Base-by-base conservation (phyloP, 1,139 yeast genomes). In the Sugiyamaella castrensis region DNA sequence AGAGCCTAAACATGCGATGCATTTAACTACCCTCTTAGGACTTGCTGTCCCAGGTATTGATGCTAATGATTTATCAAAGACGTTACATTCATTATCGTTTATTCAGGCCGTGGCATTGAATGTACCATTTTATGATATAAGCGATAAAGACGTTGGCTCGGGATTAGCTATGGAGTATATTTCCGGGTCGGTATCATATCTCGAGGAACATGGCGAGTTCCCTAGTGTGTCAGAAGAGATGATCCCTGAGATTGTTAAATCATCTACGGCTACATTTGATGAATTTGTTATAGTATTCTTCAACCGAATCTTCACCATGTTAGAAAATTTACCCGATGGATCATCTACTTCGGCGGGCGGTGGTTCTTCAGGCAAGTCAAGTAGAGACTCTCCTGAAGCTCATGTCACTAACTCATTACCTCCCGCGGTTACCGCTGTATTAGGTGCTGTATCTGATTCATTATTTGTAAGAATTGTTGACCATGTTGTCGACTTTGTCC, bases 11-110 rank as follows among this genome's bases (percentile, higher is more conserved):
- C 88, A 77, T 63, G 74, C 96, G 46, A 82, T 87, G 11, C 98
- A 92, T 61, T 70, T 88, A 27, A 80, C 95, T 0, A 79, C 95
- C 49, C 71, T 92, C 16, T 64, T 91, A 36, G 79, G 82, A 44
- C 74, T 87, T 64, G 72, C 85, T 0, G 67, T 91, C 11, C 87
- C 91, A 0, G 96, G 95, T 19, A 82, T 92, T 40, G 98, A 92
- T 64, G 80, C 94, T 0, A 92, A 91, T 65, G 98, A 92, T 67
- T 74, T 89, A 47, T 77, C 74, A 27, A 81, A 91, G 62, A 84
- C 96, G 0, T 73, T 83, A 31, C 76, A 80, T 46, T 80, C 96
- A 0, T 70, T 91, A 44, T 80, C 83, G 53, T 77, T 87, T 24
- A 76, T 92, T 53, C 84, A 88, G 10, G 76, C 87, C 0, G 78